A percentile compares a stretch with the other conserved stretches of the same genome.
Evolutionary conservation across 768 basidiomycete species (phyloP).

Genomic region (Wakefieldia striispora): DNA sequence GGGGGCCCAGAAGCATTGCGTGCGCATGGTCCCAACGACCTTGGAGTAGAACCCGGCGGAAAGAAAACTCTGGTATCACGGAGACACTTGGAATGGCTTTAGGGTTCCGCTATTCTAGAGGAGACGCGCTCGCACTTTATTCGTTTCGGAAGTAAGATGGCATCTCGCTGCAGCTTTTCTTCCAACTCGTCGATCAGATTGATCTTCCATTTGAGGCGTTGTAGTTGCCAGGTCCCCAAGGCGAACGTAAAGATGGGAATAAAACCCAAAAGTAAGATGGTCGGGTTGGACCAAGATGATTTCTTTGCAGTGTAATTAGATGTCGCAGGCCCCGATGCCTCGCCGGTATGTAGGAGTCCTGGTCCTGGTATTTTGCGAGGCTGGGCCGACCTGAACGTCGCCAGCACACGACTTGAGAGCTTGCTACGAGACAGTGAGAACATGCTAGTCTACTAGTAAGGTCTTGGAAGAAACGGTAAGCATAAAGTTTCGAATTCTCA

Average conservation of each 20-base stretch:
- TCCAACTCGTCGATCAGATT: constrained; percentile 91
- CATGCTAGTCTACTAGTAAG: constrained; percentile 14
- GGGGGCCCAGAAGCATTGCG: constrained; percentile 79
- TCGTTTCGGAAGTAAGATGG: constrained; percentile 74
- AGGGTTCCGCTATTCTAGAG: constrained; percentile 16
- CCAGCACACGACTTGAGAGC: constrained; percentile 3
- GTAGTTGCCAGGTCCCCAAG: constrained; percentile 91
- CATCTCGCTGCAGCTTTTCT: constrained; percentile 77
- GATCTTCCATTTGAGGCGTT: constrained; percentile 93
- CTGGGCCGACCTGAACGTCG: constrained; percentile 9
- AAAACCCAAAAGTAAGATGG: constrained; percentile 72
- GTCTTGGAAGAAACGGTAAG: not conserved
- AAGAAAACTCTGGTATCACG: constrained; percentile 85
- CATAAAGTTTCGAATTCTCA: constrained; percentile 16
- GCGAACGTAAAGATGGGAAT: constrained; percentile 90
- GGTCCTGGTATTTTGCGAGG: constrained; percentile 2
- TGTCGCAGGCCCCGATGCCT: constrained; percentile 22
- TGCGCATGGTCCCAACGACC: constrained; percentile 80
- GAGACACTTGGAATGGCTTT: constrained; percentile 47
- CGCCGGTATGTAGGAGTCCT: constrained; percentile 16
- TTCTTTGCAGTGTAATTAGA: constrained; percentile 57
- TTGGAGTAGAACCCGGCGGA: constrained; percentile 75
- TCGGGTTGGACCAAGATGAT: constrained; percentile 63
- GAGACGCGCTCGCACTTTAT: constrained; percentile 68
- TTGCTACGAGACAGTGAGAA: constrained; percentile 16